Percentiles rank a stretch among this genome's conserved stretches.
phyloP scores from a whole-genome alignment of 768 basidiomycete species.

The Russula lepida region DNA sequence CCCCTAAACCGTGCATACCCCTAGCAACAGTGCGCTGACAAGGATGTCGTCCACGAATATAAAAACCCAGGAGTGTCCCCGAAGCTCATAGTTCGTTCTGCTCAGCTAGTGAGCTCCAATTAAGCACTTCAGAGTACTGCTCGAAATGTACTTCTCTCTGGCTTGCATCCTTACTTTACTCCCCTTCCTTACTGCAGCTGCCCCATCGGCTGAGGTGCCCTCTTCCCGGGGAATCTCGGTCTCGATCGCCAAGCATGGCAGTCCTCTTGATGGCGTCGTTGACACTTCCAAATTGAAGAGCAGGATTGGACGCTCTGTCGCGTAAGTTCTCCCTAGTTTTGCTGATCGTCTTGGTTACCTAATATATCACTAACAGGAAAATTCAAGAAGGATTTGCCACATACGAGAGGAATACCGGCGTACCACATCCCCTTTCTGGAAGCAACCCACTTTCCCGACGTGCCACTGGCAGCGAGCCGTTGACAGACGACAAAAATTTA shows the following conservation, averaged over 20 bases:
- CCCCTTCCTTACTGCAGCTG: slow-evolving; percentile 1
- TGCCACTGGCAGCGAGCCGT: neutral
- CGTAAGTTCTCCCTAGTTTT: neutral
- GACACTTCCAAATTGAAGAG: neutral
- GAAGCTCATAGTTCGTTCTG: neutral
- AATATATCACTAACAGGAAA: slow-evolving; percentile 6
- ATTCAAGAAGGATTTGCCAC: slow-evolving; percentile 8
- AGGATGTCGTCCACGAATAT: no score
- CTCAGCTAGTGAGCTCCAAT: neutral
- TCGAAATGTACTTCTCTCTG: neutral
- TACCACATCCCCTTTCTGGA: neutral
- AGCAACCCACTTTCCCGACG: neutral
- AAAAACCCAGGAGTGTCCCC: neutral
- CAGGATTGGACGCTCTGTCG: neutral
- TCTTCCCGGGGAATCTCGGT: neutral
- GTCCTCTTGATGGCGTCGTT: neutral
- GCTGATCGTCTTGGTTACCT: no score
- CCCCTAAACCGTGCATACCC: no score
- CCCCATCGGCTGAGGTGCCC: neutral
- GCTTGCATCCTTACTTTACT: neutral
- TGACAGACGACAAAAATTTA: neutral
- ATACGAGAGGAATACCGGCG: no score
- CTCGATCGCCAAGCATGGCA: neutral
- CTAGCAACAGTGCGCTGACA: no score
- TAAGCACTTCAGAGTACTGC: neutral